These are phyloP conservation scores for Pseudogymnoascus sp. DNA, from an alignment of 2,329 filamentous ascomycete species.

Conservation along the genomic window DNA sequence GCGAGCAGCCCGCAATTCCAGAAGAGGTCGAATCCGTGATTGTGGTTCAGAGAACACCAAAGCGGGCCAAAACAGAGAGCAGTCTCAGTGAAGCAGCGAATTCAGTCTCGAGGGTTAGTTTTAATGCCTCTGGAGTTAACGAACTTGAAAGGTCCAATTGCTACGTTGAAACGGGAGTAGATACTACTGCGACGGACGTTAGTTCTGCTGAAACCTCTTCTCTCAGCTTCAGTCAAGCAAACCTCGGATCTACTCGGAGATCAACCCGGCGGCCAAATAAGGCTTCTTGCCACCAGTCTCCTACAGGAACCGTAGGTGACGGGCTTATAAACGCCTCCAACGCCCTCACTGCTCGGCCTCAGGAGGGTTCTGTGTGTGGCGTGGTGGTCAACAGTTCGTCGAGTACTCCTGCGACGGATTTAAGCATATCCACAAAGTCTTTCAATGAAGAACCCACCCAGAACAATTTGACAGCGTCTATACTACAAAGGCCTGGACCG, in stretches of 20 bases:
- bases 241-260: neutral
- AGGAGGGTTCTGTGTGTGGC: neutral
- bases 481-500: neutral
- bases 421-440: neutral
- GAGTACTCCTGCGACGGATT: neutral
- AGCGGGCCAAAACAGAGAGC: neutral
- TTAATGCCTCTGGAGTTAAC: neutral
- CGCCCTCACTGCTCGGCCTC: neutral
- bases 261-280: neutral
- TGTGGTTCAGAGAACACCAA: neutral
- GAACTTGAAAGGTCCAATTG: neutral
- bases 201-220: neutral
- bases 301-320: neutral
- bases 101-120: neutral
- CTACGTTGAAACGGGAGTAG: neutral
- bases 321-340: neutral
- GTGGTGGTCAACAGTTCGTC: neutral
- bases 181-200: neutral
- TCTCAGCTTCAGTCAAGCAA: neutral
- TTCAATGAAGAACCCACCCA: neutral
- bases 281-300: neutral
- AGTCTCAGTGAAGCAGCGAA: neutral
- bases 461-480: neutral
- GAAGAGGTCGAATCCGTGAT: neutral
- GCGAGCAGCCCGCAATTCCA: neutral